Evolutionary conservation across 169 alveolate genomes (phyloP).

Genomic region (Neospora caninum): DNA sequence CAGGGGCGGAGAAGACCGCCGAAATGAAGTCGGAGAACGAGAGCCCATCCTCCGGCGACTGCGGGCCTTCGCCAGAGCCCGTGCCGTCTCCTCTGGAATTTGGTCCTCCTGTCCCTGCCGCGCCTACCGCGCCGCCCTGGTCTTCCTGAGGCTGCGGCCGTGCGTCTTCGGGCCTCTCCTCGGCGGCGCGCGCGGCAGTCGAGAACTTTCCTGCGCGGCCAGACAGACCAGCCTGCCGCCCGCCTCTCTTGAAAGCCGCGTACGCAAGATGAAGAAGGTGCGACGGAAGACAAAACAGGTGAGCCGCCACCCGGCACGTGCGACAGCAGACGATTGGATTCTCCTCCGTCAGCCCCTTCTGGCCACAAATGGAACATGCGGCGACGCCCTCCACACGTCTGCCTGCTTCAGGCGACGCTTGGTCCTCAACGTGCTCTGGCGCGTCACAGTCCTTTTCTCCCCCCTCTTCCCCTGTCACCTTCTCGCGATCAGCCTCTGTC

Average conservation of each 20-base stretch:
- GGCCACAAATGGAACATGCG: not conserved
- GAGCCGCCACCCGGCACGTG: not conserved
- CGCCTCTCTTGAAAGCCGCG: not conserved
- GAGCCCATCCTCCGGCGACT: too few species aligned
- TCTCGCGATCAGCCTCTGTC: too few species aligned
- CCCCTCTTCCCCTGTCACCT: too few species aligned
- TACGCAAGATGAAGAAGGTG: not conserved
- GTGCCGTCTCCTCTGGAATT: not conserved
- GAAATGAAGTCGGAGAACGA: too few species aligned
- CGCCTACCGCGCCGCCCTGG: not conserved
- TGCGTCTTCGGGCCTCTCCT: not conserved
- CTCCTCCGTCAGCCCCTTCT: not conserved
- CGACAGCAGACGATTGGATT: not conserved
- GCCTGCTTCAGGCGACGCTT: not conserved
- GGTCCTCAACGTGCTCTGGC: too few species aligned
- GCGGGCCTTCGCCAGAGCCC: not conserved
- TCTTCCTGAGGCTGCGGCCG: not conserved
- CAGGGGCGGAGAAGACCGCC: too few species aligned
- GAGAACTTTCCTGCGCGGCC: not conserved
- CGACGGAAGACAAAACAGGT: not conserved
- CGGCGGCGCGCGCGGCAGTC: not conserved
- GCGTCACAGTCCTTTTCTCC: too few species aligned
- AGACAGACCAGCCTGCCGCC: not conserved
- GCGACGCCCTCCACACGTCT: not conserved
- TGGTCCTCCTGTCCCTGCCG: not conserved